These are phyloP conservation scores for Melampsora americana DNA, from an alignment of 1,284 basidiomycete species.

Conservation along the genomic window DNA sequence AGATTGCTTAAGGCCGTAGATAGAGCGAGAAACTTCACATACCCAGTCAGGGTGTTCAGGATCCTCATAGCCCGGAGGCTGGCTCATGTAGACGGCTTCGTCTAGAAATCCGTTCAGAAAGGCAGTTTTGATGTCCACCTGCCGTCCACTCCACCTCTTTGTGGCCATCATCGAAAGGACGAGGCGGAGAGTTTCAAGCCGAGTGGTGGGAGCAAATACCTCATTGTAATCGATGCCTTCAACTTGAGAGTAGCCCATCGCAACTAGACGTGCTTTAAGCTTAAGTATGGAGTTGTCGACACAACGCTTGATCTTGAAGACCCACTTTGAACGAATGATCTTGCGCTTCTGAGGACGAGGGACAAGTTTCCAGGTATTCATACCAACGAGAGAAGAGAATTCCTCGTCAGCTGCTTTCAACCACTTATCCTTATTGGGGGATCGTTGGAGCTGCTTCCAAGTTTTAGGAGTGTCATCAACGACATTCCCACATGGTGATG, in stretches of 20 bases:
- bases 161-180: constrained; percentile 26
- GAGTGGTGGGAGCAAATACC: too few species aligned
- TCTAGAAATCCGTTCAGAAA: constrained; percentile 27
- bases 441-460: constrained; percentile 1
- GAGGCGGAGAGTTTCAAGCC: too few species aligned
- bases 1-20: constrained; percentile 11
- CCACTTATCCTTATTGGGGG: too few species aligned
- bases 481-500: background rate
- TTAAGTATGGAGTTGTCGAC: constrained; percentile 33
- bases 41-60: constrained; percentile 11
- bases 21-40: background rate
- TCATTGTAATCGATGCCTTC: too few species aligned
- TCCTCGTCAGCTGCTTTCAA: too few species aligned
- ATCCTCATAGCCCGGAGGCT: constrained; percentile 4
- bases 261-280: too few species aligned
- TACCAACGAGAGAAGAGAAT: too few species aligned
- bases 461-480: constrained; percentile 11
- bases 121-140: too few species aligned
- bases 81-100: background rate
- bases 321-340: constrained; percentile 42
- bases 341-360: too few species aligned
- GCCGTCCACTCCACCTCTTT: constrained; percentile 10
- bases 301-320: constrained; percentile 45
- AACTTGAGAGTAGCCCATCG: too few species aligned
- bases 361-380: too few species aligned